phyloP scores from a whole-genome alignment of 345 rosid genomes.

The Punica granatum region DNA sequence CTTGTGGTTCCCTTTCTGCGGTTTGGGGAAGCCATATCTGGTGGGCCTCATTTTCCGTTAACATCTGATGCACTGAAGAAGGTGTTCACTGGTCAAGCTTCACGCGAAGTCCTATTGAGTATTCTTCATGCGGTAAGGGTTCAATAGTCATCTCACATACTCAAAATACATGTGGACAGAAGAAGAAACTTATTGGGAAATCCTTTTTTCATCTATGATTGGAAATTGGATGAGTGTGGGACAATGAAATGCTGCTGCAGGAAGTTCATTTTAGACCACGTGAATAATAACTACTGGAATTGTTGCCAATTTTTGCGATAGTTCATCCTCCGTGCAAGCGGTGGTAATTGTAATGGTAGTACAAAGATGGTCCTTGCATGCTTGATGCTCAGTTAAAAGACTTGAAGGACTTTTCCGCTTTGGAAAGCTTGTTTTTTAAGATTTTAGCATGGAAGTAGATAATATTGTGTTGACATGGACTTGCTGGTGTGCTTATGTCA shows the following conservation, averaged over 20 bases:
- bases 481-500: background rate
- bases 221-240: background rate
- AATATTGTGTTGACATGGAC: background rate
- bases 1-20: conserved; percentile 92
- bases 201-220: too few relatives aligned
- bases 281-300: background rate
- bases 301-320: background rate
- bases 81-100: conserved; percentile 83
- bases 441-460: background rate
- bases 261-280: too few relatives aligned
- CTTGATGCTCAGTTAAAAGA: background rate
- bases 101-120: conserved; percentile 57
- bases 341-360: background rate
- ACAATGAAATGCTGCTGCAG: too few relatives aligned
- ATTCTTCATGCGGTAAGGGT: conserved; percentile 74
- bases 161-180: too few relatives aligned
- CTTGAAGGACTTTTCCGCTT: background rate
- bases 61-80: conserved; percentile 84
- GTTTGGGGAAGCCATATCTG: conserved; percentile 61
- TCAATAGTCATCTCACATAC: conserved; percentile 1
- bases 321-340: background rate
- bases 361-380: background rate
- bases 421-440: background rate
- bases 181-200: too few relatives aligned
- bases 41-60: conserved; percentile 86